Conservation (phyloP, 768 basidiomycete genomes). For the Pulveroboletus sp. region DNA sequence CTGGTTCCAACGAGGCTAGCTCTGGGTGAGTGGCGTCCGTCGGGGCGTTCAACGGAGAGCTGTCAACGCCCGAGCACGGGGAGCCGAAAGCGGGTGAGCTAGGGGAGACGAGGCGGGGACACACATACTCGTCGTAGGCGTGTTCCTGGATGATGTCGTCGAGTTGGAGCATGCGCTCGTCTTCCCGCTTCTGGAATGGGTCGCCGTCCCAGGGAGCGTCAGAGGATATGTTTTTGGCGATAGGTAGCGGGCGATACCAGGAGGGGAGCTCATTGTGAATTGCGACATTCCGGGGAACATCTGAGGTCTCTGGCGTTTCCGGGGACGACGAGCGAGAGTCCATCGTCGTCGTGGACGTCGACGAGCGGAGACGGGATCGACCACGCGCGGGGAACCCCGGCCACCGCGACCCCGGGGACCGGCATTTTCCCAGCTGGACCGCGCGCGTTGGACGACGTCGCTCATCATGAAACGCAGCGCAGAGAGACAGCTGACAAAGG, state of each 20-base stretch:
- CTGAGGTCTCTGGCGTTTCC: conserved; percentile 60
- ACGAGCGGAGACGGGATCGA: conserved; percentile 44
- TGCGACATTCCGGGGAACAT: conserved; percentile 46
- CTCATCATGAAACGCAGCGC: conserved; percentile 68
- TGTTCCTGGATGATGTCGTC: conserved; percentile 73
- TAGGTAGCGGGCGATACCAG: conserved; percentile 54
- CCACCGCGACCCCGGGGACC: conserved; percentile 3
- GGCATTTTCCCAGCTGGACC: not conserved
- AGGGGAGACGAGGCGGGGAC: conserved; percentile 6
- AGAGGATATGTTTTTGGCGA: conserved; percentile 37
- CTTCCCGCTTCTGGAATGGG: conserved; percentile 44
- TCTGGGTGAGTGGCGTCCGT: conserved; percentile 35
- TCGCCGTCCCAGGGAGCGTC: conserved; percentile 44
- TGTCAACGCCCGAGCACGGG: conserved; percentile 20
- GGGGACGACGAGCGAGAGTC: conserved; percentile 73
- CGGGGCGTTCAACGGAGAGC: conserved; percentile 6
- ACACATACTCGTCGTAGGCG: conserved; percentile 70
- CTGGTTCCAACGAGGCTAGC: conserved; percentile 30
- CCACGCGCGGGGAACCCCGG: too few relatives aligned
- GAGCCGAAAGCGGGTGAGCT: conserved; percentile 11
- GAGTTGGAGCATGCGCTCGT: conserved; percentile 56
- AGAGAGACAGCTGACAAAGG: conserved; percentile 66
- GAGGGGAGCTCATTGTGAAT: conserved; percentile 50
- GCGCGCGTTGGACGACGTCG: not conserved
- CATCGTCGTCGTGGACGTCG: conserved; percentile 48